A percentile compares a stretch with the other conserved stretches of the same genome.
Evolutionary conservation across 2,329 filamentous ascomycete genomes (phyloP).

Genomic region (Aureobasidium sp.): DNA sequence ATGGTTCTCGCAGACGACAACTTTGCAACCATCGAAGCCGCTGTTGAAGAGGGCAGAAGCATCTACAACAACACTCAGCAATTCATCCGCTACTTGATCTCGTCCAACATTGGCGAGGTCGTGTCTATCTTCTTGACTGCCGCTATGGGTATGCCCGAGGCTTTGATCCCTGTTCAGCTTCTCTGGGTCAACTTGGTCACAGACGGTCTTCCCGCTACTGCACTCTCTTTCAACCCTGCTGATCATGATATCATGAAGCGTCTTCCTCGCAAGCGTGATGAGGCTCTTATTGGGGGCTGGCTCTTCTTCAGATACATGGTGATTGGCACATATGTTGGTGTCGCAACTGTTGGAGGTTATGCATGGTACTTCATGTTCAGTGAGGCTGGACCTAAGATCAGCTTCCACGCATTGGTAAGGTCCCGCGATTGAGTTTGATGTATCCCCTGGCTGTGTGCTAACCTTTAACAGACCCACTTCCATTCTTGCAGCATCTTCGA

Average conservation of each 20-base stretch:
- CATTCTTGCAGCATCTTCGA: slow-evolving; percentile 84
- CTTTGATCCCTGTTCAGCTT: slow-evolving; percentile 91
- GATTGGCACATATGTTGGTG: slow-evolving; percentile 88
- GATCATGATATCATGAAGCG: slow-evolving; percentile 97
- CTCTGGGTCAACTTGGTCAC: slow-evolving; percentile 99
- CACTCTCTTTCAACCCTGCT: slow-evolving; percentile 95
- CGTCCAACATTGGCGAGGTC: slow-evolving; percentile 97
- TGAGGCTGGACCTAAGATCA: slow-evolving; percentile 79
- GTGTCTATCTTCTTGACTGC: slow-evolving; percentile 98
- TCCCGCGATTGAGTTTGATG: neutral
- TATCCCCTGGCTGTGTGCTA: slow-evolving; percentile 1
- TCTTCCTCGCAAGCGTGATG: slow-evolving; percentile 82
- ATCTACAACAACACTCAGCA: slow-evolving; percentile 99
- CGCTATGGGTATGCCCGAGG: slow-evolving; percentile 94
- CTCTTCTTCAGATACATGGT: slow-evolving; percentile 96
- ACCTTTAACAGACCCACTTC: slow-evolving; percentile 61
- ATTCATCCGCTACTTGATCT: slow-evolving; percentile 98
- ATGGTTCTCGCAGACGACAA: slow-evolving; percentile 99
- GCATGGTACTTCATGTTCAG: slow-evolving; percentile 99
- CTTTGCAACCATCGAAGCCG: slow-evolving; percentile 93
- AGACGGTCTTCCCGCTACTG: slow-evolving; percentile 91
- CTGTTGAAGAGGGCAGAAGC: slow-evolving; percentile 91
- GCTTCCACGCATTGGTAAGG: slow-evolving; percentile 71
- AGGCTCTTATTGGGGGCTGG: slow-evolving; percentile 89
- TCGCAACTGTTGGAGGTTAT: slow-evolving; percentile 92